phyloP scores from a whole-genome alignment of 1,284 basidiomycete species.

The Leccinum griseonigrum region DNA sequence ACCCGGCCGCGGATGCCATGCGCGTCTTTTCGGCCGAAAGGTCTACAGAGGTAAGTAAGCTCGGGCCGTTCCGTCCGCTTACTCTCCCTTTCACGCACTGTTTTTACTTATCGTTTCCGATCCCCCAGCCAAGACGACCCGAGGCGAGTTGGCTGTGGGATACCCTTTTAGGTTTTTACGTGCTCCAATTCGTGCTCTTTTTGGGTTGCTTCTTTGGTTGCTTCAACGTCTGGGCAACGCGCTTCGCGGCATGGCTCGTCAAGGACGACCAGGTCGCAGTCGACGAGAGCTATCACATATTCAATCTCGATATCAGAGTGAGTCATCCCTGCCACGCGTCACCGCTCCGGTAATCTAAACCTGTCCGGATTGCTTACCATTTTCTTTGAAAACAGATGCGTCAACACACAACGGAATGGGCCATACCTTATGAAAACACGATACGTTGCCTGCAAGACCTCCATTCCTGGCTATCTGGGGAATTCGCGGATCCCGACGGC shows the following conservation, averaged over 20 bases:
- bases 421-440: conserved; percentile 72
- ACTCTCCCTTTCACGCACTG: not conserved
- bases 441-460: conserved; percentile 72
- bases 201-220: conserved; percentile 55
- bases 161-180: conserved; percentile 67
- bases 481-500: conserved; percentile 67
- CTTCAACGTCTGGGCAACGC: conserved; percentile 54
- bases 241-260: conserved; percentile 62
- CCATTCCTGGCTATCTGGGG: conserved; percentile 70
- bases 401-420: conserved; percentile 93
- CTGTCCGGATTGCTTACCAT: not conserved
- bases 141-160: conserved; percentile 67
- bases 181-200: conserved; percentile 80
- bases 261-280: conserved; percentile 49
- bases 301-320: conserved; percentile 83
- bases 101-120: conserved; percentile 7
- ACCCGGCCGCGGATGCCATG: conserved; percentile 75
- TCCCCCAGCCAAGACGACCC: conserved; percentile 45
- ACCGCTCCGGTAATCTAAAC: conserved; percentile 19
- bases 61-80: conserved; percentile 1
- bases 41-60: conserved; percentile 65
- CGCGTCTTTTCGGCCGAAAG: conserved; percentile 77
- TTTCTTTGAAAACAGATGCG: conserved; percentile 49
- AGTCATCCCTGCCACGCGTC: conserved; percentile 23
- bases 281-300: conserved; percentile 76